Base-by-base conservation (phyloP, 2,329 filamentous ascomycete genomes). In the Colletotrichum destructivum region DNA sequence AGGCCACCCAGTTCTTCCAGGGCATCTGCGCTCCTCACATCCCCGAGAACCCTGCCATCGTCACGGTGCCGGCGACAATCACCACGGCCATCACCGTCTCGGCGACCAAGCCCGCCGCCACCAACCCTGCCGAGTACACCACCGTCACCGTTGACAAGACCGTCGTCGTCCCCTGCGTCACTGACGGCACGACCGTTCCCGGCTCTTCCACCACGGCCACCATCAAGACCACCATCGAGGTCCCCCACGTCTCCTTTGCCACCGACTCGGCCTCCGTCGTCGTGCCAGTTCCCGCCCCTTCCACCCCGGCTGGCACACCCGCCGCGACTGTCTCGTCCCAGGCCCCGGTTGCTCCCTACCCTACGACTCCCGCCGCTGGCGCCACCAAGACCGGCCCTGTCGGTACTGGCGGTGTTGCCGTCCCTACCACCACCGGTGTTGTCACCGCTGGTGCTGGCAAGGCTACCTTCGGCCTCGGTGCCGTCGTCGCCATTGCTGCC, bases 1-100 rank as follows among this genome's bases (percentile, higher is more conserved):
- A 90, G 76, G 94, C 94, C 72, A 88, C 96, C 71, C 88, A 89
- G 77, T 98, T 94, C 90, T 92, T 98, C 87, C 92, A 95, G 82
- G 95, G 95, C 81, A 94, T 98, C 84, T 98, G 96, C 85, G 94
- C 93, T 69, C 84, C 88, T 64, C 92, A 92, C 82, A 88, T 94
- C 46, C 86, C 88, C 18, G 77, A 88, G 80, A 98, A 98, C 89
- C 94, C 95, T n/a, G 93, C 88, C 74, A 93, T 98, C 78, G 89
- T 94, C 79, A 97, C 93, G 61, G 91, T 89, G 74, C 90, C 94
- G 76, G 90, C 93, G 31, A 86, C 87, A 49, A 85, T 90, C 80
- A 89, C 90, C 76, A 87, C 87, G 66, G 88, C 92, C 82, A 86
- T 90, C 78, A 88, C 88, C 42, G 84, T 86, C 71, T 85, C 85